Base-by-base conservation (phyloP, 306 rosid genomes). In the Potentilla sterilis region DNA sequence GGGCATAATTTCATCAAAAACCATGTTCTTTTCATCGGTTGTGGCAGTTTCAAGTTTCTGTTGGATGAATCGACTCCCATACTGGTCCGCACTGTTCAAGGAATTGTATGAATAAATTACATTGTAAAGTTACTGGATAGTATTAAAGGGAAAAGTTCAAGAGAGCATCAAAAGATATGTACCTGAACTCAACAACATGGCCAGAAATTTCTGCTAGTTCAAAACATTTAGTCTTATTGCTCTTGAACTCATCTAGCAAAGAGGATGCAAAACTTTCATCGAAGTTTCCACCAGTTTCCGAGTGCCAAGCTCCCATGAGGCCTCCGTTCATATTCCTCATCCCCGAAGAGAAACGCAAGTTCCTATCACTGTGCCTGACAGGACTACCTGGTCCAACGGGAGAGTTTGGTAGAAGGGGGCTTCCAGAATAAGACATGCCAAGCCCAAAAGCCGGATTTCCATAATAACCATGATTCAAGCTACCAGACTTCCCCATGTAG, bases 21-120 rank as follows among this genome's bases (percentile, higher is more conserved):
- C 96, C 96, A 90, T 96, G 86, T 85, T 89, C 84, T 92, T 96
- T 73, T 96, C 99, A 75, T 96, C 99, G 0, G 70, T 44, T 1
- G 94, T 86, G 54, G 99, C 98, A 55, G 93, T 92, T 80, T 96
- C 98, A 57, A 93, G 97, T 81, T 93, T 93, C 81, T 93, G 98
- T 44, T 94, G 98, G 74, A 94, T 94, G 74, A 94, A 94, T 46
- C 92, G 96, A 78, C 98, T 94, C 57, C 96, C 98, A 69, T 94
- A 94, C 81, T 94, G 98, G 84, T 94, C 97, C 9, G 93, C 92
- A 78, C 98, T 94, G 88, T 77, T 84, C 59, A 51, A 70, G 44
- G 0, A 7, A 73, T 15, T 54, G 70, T 9, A 46, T 28, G 81
- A 66, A 61, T n/a, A 11, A 46, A 24, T 75, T 19, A 67, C 43